A percentile compares a stretch with the other conserved stretches of the same genome.
These are phyloP conservation scores for Termitomyces sp. DNA, from an alignment of 768 basidiomycete genomes.

Conservation along the genomic window DNA sequence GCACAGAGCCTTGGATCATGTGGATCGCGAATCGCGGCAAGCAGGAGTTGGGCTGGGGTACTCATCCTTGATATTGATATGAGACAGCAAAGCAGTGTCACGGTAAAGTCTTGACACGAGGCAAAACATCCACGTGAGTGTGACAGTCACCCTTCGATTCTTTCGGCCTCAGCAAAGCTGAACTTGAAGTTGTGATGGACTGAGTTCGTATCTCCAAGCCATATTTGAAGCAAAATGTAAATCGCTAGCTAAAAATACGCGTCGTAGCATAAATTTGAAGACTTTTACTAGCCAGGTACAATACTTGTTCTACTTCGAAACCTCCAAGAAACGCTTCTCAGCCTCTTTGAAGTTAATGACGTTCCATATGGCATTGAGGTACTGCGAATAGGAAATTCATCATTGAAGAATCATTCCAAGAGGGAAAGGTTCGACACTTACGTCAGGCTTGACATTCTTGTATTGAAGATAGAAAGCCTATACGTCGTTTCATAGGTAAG, in stretches of 20 bases:
- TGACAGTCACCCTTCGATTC: neutral
- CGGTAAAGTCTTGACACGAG: neutral
- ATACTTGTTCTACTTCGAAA: conserved; percentile 18
- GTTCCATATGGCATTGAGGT: conserved; percentile 92
- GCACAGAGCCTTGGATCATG: conserved; percentile 7
- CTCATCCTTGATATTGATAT: neutral
- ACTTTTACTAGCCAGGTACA: neutral
- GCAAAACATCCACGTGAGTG: neutral
- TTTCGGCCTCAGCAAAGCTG: too few species aligned
- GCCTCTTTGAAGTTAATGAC: conserved; percentile 97
- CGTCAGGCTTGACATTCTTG: conserved; percentile 91
- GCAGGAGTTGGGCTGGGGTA: conserved; percentile 1
- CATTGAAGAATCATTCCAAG: neutral
- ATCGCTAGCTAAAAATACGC: neutral
- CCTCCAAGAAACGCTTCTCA: conserved; percentile 50
- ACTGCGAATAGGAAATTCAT: conserved; percentile 48
- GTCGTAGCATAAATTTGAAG: neutral
- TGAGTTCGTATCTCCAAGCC: neutral
- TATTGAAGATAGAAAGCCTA: conserved; percentile 83
- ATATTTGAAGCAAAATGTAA: neutral
- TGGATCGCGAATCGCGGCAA: conserved; percentile 3
- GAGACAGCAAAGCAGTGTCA: neutral
- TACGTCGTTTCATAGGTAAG: neutral
- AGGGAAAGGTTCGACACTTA: conserved; percentile 37
- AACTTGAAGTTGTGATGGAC: too few species aligned